A percentile compares a stretch with the other conserved stretches of the same genome.
Conservation (phyloP, 306 rosid genomes). For the Hylodesmum podocarpum region DNA sequence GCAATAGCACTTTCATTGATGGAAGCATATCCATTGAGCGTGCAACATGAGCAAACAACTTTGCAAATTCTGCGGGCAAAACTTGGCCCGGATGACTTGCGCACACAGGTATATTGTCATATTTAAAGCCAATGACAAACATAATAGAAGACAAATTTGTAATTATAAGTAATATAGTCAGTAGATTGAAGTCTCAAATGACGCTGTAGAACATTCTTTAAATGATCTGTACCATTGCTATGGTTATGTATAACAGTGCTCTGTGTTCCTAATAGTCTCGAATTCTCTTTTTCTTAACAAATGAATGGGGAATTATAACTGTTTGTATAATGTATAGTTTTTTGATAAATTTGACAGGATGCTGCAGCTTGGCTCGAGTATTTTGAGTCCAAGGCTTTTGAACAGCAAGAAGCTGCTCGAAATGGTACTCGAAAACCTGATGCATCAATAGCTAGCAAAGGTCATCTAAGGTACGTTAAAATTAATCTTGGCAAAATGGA, state of each 20-base stretch:
- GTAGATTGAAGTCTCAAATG: conserved; percentile 18
- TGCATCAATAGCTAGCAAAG: conserved; percentile 98
- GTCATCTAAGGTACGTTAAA: conserved; percentile 81
- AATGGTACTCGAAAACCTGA: conserved; percentile 97
- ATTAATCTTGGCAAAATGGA: conserved; percentile 10
- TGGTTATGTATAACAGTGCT: not conserved
- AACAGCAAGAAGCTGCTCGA: conserved; percentile 99
- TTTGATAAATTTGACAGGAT: conserved; percentile 58
- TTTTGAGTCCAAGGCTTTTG: conserved; percentile 98
- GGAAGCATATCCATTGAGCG: conserved; percentile 99
- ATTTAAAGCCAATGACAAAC: not conserved
- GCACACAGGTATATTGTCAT: conserved; percentile 78
- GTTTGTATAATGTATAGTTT: not conserved
- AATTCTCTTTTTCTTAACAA: not conserved
- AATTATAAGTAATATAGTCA: not conserved
- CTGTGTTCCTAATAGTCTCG: not conserved
- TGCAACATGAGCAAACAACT: conserved; percentile 99
- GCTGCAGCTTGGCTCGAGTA: conserved; percentile 99
- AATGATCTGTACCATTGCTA: not conserved
- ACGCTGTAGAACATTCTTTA: not conserved
- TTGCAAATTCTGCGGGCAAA: conserved; percentile 91
- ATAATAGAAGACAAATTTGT: not conserved
- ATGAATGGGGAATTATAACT: not conserved
- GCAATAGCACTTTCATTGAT: conserved; percentile 97
- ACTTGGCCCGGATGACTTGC: conserved; percentile 95